Evolutionary conservation across 768 basidiomycete genomes (phyloP).

Genomic region (Suillus subaureus): DNA sequence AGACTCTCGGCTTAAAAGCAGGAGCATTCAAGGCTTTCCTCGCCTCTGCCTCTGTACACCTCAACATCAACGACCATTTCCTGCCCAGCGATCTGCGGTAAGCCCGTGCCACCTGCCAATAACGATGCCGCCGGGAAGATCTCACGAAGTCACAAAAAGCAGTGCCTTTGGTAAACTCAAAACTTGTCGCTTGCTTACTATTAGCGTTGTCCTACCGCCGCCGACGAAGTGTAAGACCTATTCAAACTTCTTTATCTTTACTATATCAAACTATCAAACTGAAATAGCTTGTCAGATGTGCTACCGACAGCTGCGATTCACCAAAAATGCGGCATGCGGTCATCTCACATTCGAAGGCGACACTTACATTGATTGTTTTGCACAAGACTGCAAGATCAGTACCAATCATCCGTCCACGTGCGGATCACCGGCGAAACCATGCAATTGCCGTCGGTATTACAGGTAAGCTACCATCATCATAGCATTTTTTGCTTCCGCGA

Average conservation of each 20-base stretch:
- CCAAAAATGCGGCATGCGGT: slow-evolving; percentile 51
- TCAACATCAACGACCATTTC: neutral
- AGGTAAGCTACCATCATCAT: slow-evolving; percentile 35
- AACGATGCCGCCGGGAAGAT: slow-evolving; percentile 13
- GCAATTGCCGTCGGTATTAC: slow-evolving; percentile 60
- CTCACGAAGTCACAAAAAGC: slow-evolving; percentile 18
- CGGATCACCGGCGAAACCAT: slow-evolving; percentile 33
- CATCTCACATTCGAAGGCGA: slow-evolving; percentile 52
- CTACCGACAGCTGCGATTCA: slow-evolving; percentile 59
- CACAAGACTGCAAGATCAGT: slow-evolving; percentile 48
- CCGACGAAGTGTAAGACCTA: slow-evolving; percentile 41
- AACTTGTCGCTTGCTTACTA: slow-evolving; percentile 10
- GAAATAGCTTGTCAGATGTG: slow-evolving; percentile 50
- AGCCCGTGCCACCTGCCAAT: slow-evolving; percentile 1
- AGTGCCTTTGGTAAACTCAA: slow-evolving; percentile 18
- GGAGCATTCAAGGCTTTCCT: neutral
- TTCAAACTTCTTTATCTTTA: slow-evolving; percentile 11
- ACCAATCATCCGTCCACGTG: slow-evolving; percentile 51
- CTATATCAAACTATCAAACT: slow-evolving; percentile 12
- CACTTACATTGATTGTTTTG: slow-evolving; percentile 54
- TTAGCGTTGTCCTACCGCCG: slow-evolving; percentile 52
- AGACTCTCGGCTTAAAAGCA: slow-evolving; percentile 15
- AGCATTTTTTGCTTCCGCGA: slow-evolving; percentile 8
- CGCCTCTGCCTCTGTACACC: neutral
- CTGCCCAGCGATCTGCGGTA: slow-evolving; percentile 7